Evolutionary conservation across 2,329 filamentous ascomycete genomes (phyloP), one percentile per base, ranked within the genome.

Genomic region (Didymella keratinophila): DNA sequence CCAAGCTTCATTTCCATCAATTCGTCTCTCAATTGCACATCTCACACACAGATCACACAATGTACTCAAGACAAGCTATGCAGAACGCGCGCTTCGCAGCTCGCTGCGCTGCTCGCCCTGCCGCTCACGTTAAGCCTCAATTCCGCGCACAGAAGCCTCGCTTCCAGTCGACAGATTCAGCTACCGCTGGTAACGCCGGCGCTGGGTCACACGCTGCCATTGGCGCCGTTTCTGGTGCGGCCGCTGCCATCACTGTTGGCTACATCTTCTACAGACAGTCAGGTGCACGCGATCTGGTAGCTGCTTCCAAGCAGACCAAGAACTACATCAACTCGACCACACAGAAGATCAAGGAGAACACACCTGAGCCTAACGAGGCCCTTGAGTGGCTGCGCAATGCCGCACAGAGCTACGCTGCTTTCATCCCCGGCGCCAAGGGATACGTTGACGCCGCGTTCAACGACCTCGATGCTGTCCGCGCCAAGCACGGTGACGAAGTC

Each of bases 361-460:
- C 88, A 0, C 89, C 90, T 0, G 83, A 86, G 59, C 82, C 88
- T 14, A 88, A 90, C 62, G 83, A 90, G 74, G 88, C 89, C 1
- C 79, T 91, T 37, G 77, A 83, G 60, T 88, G 84, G 79, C 83
- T 93, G 60, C 86, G 87, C 68, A 79, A 86, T 56, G 87, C 88
- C 12, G 86, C 86, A 27, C 86, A 86, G 71, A 86, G 86, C 23
- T 93, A 93, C 70, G 88, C 89, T 2, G 81, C 80, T 2, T 91
- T 89, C 81, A 84, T 93, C 28, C 90, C 90, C 0, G 90, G 90
- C 12, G 89, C 87, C 2, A 84, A 84, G 28, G 78, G 81, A 45
- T 91, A 90, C 67, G 85, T 93, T 46, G 88, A 93, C 70, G 77
- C 81, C 1, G 86, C 85, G 0, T 93, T 93, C 76, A 81, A 89